Base-by-base conservation (phyloP, 345 rosid species). In the Salix exigua region DNA sequence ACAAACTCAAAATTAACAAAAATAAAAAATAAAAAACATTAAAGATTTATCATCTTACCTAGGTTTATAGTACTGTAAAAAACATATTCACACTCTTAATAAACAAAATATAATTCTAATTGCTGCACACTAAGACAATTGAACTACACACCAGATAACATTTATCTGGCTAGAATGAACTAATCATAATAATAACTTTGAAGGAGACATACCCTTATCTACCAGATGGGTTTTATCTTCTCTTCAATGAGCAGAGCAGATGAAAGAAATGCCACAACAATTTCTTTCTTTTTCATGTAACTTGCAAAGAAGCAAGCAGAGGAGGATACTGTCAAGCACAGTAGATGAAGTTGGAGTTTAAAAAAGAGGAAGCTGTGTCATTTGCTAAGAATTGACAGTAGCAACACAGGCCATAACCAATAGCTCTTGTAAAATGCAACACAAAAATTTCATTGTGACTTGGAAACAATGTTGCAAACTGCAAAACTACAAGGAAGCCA, bases 401-500 rank as follows among this genome's bases (percentile, higher is more conserved):
- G 0, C 7, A 28, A 3, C 17, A 46, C 51, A 46, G 13, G 13
- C 28, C 16, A 58, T 10, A 10, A 4, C 28, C 62, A 23, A 58
- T n/a, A 58, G 28, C 6, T 55, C 28, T 55, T 8, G 62, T 55
- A 55, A n/a, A 55, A 46, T 14, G 18, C 16, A 5, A 14, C 51
- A 46, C 16, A 46, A 46, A 46, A 46, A 40, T 11, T 46, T 46
- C 50, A 12, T 71, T 72, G 26, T 18, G 17, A 21, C 40, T 55
- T 21, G 7, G 72, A 77, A 74, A 21, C 70, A 76, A 46, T 70
- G 73, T 70, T 71, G 73, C 66, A 78, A 50, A 71, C 69, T 30
- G 33, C 68, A 73, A 84, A 68, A 64, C 73, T 81, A 75, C 82
- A 79, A 46, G 75, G 74, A 71, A 73, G 60, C 44, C 53, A 55